Percentiles rank a stretch among this genome's conserved stretches.
phyloP scores from a whole-genome alignment of 1,284 basidiomycete genomes.

The Tylopilus sp. region DNA sequence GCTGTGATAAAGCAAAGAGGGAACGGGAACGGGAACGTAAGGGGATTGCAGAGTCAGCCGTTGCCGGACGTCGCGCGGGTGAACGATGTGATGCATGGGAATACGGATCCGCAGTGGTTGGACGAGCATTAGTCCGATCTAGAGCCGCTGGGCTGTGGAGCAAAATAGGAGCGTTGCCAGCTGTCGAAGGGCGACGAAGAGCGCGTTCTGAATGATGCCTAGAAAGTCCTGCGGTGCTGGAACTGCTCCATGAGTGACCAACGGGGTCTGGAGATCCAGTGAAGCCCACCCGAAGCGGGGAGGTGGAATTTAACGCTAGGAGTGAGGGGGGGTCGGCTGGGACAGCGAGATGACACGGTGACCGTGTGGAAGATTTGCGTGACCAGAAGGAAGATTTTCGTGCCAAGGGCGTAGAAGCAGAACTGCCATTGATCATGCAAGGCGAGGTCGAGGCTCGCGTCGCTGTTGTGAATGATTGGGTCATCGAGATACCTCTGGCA shows the following conservation, averaged over 20 bases:
- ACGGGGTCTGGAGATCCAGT: conserved; percentile 23
- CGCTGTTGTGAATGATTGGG: conserved; percentile 36
- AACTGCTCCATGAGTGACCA: conserved; percentile 25
- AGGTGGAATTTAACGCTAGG: conserved; percentile 47
- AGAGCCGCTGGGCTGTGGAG: conserved; percentile 7
- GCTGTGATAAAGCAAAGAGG: conserved; percentile 25
- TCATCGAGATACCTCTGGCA: conserved; percentile 42
- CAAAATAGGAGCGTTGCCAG: conserved; percentile 13
- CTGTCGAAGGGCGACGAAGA: conserved; percentile 23
- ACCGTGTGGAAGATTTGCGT: conserved; percentile 33
- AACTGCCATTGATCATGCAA: conserved; percentile 13
- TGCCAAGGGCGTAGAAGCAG: conserved; percentile 38
- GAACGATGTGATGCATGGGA: conserved; percentile 9
- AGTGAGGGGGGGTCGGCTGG: conserved; percentile 38
- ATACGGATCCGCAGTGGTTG: conserved; percentile 22
- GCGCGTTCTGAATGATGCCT: conserved; percentile 49
- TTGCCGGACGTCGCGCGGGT: conserved; percentile 24
- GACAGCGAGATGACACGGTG: conserved; percentile 19
- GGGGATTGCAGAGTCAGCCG: conserved; percentile 26
- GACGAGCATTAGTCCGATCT: conserved; percentile 11
- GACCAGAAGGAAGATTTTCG: conserved; percentile 56
- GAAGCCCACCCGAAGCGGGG: conserved; percentile 48
- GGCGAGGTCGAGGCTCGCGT: conserved; percentile 40
- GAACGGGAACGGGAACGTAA: conserved; percentile 27
- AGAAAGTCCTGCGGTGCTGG: conserved; percentile 40